A percentile compares a stretch with the other conserved stretches of the same genome.
Evolutionary conservation across 2,329 filamentous ascomycete genomes (phyloP).

Genomic region (Aspergillus tamarii): DNA sequence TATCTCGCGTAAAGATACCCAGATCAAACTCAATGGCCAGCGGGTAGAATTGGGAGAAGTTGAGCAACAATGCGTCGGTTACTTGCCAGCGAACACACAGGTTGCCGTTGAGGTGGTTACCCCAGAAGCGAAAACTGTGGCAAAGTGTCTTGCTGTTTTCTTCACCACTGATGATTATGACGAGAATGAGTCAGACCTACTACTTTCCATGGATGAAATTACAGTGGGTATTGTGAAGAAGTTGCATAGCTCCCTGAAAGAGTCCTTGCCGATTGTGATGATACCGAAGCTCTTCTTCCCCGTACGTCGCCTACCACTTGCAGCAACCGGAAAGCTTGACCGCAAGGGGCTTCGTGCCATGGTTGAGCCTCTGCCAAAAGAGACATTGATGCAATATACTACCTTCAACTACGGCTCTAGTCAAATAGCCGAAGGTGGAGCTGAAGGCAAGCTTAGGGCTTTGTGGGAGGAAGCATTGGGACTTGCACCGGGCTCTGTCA

Average conservation of each 20-base stretch:
- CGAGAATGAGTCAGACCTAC: conserved; percentile 12
- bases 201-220: conserved; percentile 30
- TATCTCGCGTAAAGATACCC: conserved; percentile 37
- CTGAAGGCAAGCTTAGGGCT: conserved; percentile 33
- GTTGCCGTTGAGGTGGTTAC: conserved; percentile 49
- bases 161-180: conserved; percentile 30
- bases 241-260: conserved; percentile 30
- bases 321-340: conserved; percentile 49
- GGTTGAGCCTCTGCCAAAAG: conserved; percentile 39
- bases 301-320: conserved; percentile 44
- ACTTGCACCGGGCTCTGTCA: conserved; percentile 42
- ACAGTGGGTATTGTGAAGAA: conserved; percentile 29
- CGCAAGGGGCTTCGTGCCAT: conserved; percentile 42
- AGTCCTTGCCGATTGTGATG: conserved; percentile 45
- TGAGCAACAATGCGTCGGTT: conserved; percentile 45
- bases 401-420: conserved; percentile 24
- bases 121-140: conserved; percentile 33
- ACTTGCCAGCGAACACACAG: conserved; percentile 40
- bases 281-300: conserved; percentile 50
- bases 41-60: conserved; percentile 52
- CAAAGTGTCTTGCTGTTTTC: conserved; percentile 39
- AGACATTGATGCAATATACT: conserved; percentile 34
- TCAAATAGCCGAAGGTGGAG: conserved; percentile 30
- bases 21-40: conserved; percentile 49
- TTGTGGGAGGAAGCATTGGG: conserved; percentile 47